Evolutionary conservation across 2,329 filamentous ascomycete genomes (phyloP).

Genomic region (Aspergillus latus): DNA sequence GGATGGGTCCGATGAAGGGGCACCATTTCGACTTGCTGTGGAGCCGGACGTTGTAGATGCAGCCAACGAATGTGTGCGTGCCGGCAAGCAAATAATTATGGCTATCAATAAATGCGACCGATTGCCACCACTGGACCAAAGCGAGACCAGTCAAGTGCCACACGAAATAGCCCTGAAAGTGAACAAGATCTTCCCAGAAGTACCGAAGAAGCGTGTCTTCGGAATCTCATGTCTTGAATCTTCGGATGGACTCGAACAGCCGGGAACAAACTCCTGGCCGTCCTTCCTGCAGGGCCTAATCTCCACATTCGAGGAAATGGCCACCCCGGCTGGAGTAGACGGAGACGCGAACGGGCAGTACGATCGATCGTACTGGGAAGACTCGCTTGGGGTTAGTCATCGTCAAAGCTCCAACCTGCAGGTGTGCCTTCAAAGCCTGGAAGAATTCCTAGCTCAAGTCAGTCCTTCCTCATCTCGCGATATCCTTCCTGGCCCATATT

Average conservation of each 20-base stretch:
- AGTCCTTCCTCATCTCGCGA: conserved; percentile 42
- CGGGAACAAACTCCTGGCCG: conserved; percentile 56
- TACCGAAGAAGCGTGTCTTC: conserved; percentile 52
- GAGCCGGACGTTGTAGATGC: conserved; percentile 60
- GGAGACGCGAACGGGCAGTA: conserved; percentile 39
- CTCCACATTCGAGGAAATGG: conserved; percentile 59
- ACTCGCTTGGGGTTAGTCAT: conserved; percentile 86
- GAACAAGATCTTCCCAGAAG: conserved; percentile 42
- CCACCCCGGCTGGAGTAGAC: conserved; percentile 37
- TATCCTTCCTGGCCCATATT: conserved; percentile 12
- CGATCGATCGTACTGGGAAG: conserved; percentile 70
- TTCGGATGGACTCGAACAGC: conserved; percentile 24
- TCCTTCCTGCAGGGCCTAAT: conserved; percentile 66
- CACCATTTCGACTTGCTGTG: conserved; percentile 35
- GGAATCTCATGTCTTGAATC: conserved; percentile 72
- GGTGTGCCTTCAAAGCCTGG: conserved; percentile 69
- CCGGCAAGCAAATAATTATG: conserved; percentile 56
- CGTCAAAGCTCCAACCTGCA: conserved; percentile 80
- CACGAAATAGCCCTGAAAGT: conserved; percentile 39
- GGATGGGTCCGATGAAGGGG: conserved; percentile 25
- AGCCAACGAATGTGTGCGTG: conserved; percentile 50
- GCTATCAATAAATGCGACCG: conserved; percentile 63
- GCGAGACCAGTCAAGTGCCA: conserved; percentile 17
- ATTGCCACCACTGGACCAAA: conserved; percentile 26
- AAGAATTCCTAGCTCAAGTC: conserved; percentile 68